Percentiles rank a stretch among this genome's conserved stretches.
Evolutionary conservation across 352 stramenopile genomes (phyloP).

Genomic region (Phytophthora sp.): DNA sequence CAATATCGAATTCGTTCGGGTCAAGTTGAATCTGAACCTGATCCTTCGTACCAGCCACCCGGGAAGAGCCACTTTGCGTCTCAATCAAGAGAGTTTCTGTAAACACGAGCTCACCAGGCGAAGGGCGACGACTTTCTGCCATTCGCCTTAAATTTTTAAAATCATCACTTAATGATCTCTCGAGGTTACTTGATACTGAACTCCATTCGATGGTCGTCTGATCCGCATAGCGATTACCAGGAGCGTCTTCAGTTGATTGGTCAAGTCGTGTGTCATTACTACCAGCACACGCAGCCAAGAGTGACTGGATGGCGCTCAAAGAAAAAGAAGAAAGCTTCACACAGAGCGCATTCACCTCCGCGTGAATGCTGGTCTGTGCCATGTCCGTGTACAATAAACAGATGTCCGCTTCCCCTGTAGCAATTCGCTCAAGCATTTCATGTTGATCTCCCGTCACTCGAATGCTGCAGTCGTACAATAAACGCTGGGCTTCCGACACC

Average conservation of each 20-base stretch:
- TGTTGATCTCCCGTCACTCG: conserved; percentile 52
- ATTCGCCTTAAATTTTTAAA: conserved; percentile 64
- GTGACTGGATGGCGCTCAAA: conserved; percentile 37
- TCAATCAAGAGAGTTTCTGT: conserved; percentile 72
- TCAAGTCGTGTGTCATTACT: background rate
- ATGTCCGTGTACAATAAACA: conserved; percentile 41
- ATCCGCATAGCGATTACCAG: background rate
- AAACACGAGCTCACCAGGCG: conserved; percentile 70
- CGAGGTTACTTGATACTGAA: background rate
- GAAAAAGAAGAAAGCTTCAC: conserved; percentile 61
- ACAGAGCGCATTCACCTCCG: conserved; percentile 49
- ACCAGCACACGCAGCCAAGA: conserved; percentile 20
- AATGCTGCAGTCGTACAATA: conserved; percentile 67
- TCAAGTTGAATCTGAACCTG: conserved; percentile 36
- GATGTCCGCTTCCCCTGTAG: background rate
- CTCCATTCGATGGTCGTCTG: conserved; percentile 4
- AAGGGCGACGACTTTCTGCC: conserved; percentile 52
- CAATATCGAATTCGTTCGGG: conserved; percentile 38
- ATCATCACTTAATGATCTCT: conserved; percentile 49
- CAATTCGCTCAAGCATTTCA: conserved; percentile 46
- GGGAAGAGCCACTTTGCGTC: conserved; percentile 39
- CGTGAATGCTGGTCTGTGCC: conserved; percentile 40
- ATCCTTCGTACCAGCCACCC: conserved; percentile 16
- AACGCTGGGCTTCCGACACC: conserved; percentile 48
- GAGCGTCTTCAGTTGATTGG: background rate